Evolutionary conservation across 2,329 filamentous ascomycete species (phyloP), one percentile per base, ranked within the genome.

Genomic region (Ilyonectria destructans): DNA sequence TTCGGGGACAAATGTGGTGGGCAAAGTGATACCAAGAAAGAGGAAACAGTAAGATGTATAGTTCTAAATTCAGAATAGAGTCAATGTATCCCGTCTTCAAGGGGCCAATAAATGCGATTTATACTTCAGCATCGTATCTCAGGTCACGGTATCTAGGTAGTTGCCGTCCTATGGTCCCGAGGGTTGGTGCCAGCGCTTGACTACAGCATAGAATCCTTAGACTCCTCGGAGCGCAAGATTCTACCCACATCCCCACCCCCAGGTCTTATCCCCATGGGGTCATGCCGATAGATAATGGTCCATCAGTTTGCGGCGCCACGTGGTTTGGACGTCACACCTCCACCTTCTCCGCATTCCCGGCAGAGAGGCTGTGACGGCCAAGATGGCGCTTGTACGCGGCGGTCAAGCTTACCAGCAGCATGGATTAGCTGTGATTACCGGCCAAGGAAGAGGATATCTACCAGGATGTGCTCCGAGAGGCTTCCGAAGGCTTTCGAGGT

Each of bases 221-320:
- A 8, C 57, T 45, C 62, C 62, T 65, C 62, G 62, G 62, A 57
- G 51, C 62, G 21, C 9, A 23, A 4, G 7, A 45, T 43, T 49
- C 19, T 15, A 40, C 19, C 21, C 40, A 19, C 21, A 19, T 19
- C 61, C 40, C 56, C 31, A 37, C 61, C n/a, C 4, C n/a, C 3
- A 10, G 17, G 9, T 49, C n/a, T 52, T 8, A 12, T 37, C 45
- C 57, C 45, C 57, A 48, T 40, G 45, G 57, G 45, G 57, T 59
- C 21, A 37, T 35, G 19, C 31, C 23, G 45, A 29, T n/a, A 40
- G 3, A 31, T 17, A 19, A 29, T 51, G 17, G 3, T 17, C 3
- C 23, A 29, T 19, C 8, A 6, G 15, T 10, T 31, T 6, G 15
- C 23, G 35, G n/a, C 12, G 23, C 12, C 10, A 15, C 29, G n/a